Evolutionary conservation across 140 eudicot species (phyloP), one percentile per base, ranked within the genome.

Genomic region (Erigeron philadelphicus): DNA sequence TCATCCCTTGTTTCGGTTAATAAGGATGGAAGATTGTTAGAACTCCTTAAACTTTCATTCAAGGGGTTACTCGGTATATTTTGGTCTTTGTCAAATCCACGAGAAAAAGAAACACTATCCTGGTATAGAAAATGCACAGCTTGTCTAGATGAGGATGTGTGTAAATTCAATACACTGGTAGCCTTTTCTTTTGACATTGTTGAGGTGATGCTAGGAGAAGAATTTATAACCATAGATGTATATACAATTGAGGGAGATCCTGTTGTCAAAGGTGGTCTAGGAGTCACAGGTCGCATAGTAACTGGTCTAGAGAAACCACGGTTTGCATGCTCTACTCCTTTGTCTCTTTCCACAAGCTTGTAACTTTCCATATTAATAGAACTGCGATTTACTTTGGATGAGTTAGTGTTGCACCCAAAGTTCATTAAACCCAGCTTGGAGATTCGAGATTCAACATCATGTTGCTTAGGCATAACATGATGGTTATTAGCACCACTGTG

Each of bases 361-460:
- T 23, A 70, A 23, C n/a, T 57, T 69, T 74, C 80, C 66, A 69
- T 46, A 38, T 60, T 58, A 67, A 54, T 64, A 10, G 38, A 13
- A 60, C 21, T 53, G 8, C 43, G 53, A 21, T 72, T 77, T 23
- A 21, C 73, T 44, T 56, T 21, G 16, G 60, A 48, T 66, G 56
- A 57, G 64, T 72, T 57, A 15, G 40, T 62, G 70, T 60, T 18
- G 53, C 75, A 69, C 16, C 54, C 47, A 40, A 75, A 44, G 68
- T 50, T 66, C 18, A 25, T 53, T 53, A 71, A 70, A 67, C 64
- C 75, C 60, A 78, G 68, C 50, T 71, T 81, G 60, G 68, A 53
- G 71, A 61, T 52, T 72, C 40, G 79, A 75, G 84, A 76, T 77
- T 74, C 82, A 57, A 9, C 67, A 19, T 71, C 80, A 13, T 19